Conservation (phyloP, 768 basidiomycete species). For the Termitomyces eurrhizus region DNA sequence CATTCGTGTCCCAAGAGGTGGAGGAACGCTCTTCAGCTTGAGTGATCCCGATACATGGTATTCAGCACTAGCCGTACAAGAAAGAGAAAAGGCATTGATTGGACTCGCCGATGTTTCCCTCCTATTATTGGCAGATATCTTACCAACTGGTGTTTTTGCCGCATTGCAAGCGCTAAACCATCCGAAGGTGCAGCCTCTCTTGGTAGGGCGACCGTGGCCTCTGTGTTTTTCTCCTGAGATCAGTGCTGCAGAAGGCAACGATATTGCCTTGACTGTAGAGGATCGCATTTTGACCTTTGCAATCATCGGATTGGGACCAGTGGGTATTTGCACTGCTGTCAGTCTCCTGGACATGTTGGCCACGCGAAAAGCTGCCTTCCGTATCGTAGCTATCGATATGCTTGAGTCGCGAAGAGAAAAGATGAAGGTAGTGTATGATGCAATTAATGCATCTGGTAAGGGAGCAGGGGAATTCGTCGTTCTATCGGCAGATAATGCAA, state of each 20-base stretch:
- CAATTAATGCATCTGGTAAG: constrained; percentile 40
- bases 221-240: constrained; percentile 30
- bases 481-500: constrained; percentile 48
- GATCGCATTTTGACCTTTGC: constrained; percentile 59
- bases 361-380: constrained; percentile 40
- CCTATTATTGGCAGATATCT: constrained; percentile 71
- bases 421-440: constrained; percentile 52
- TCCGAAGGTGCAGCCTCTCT: constrained; percentile 60
- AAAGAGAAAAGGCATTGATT: constrained; percentile 34
- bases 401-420: constrained; percentile 54
- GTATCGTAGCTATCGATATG: constrained; percentile 64
- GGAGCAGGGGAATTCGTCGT: constrained; percentile 48
- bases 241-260: constrained; percentile 21
- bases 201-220: constrained; percentile 62
- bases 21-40: constrained; percentile 71
- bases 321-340: constrained; percentile 67
- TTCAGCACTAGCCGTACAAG: constrained; percentile 30
- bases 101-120: constrained; percentile 60
- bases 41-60: constrained; percentile 44
- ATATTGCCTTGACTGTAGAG: constrained; percentile 32
- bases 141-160: constrained; percentile 79
- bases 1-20: constrained; percentile 73
- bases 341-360: constrained; percentile 60
- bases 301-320: constrained; percentile 74
- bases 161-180: constrained; percentile 69